Conservation (phyloP, 2,329 filamentous ascomycete genomes). For the Fusarium armeniacum region DNA sequence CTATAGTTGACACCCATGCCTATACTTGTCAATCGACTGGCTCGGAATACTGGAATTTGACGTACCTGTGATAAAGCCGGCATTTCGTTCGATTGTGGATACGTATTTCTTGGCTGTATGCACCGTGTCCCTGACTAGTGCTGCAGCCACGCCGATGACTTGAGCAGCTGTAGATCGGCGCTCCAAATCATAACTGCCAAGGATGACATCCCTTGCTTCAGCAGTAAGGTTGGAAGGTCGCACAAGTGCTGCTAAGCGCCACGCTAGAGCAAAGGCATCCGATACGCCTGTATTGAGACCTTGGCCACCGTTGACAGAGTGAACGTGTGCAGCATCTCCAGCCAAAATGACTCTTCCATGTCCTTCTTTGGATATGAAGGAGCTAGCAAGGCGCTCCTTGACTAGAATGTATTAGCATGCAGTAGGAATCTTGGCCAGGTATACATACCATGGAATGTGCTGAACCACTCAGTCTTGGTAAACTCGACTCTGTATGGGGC, state of each 20-base stretch:
- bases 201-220: conserved; percentile 42
- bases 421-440: too few relatives aligned
- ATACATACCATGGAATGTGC: conserved; percentile 64
- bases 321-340: conserved; percentile 70
- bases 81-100: conserved; percentile 62
- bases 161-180: conserved; percentile 59
- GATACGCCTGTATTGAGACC: conserved; percentile 71
- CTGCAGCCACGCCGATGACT: conserved; percentile 63
- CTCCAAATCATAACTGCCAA: conserved; percentile 62
- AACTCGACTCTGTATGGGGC: conserved; percentile 61
- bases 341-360: conserved; percentile 64
- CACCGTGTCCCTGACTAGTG: conserved; percentile 61
- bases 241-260: conserved; percentile 60
- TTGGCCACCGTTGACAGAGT: conserved; percentile 69
- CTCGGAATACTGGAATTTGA: background rate
- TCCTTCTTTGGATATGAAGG: conserved; percentile 57
- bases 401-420: conserved; percentile 49
- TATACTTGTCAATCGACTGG: background rate
- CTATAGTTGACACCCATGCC: conserved; percentile 37
- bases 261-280: conserved; percentile 68
- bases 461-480: conserved; percentile 63
- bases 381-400: conserved; percentile 58
- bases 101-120: conserved; percentile 62
- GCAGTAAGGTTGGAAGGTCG: conserved; percentile 40
- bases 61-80: conserved; percentile 63